These are phyloP conservation scores for Coemansia sp. DNA, from an alignment of 192 early-diverging fungal genomes.

Conservation along the genomic window DNA sequence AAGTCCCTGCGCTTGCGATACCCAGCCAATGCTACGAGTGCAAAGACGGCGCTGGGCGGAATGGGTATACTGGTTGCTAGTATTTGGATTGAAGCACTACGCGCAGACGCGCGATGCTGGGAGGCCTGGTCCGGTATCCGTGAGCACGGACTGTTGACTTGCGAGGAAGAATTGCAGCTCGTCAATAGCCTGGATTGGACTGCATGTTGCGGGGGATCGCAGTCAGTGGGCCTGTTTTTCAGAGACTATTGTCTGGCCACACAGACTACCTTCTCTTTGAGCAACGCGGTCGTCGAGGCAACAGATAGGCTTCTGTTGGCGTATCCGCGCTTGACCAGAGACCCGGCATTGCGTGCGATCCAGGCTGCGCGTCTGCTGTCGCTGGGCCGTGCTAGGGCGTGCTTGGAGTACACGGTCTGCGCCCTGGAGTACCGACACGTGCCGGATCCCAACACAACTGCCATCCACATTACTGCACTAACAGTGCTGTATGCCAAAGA, in stretches of 20 bases:
- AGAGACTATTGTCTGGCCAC: slow-evolving; percentile 50
- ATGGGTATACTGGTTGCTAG: slow-evolving; percentile 39
- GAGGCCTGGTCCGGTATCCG: slow-evolving; percentile 56
- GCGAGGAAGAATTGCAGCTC: slow-evolving; percentile 32
- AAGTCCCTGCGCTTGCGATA: slow-evolving; percentile 26
- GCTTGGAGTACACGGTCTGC: slow-evolving; percentile 33
- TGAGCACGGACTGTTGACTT: slow-evolving; percentile 47
- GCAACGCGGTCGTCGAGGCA: slow-evolving; percentile 20
- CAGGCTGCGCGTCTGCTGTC: slow-evolving; percentile 49
- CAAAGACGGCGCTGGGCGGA: slow-evolving; percentile 15
- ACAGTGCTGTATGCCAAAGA: slow-evolving; percentile 38
- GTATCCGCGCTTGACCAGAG: slow-evolving; percentile 24
- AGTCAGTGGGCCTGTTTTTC: slow-evolving; percentile 33
- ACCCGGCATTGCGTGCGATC: slow-evolving; percentile 47
- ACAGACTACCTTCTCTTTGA: slow-evolving; percentile 28
- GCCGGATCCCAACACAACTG: slow-evolving; percentile 39
- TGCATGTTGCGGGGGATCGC: slow-evolving; percentile 27
- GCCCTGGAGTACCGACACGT: slow-evolving; percentile 43
- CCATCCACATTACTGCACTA: slow-evolving; percentile 49
- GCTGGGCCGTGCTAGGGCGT: slow-evolving; percentile 29
- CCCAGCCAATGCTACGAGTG: slow-evolving; percentile 6
- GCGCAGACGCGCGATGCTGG: slow-evolving; percentile 52
- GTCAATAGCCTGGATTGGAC: slow-evolving; percentile 40
- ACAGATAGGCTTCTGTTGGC: slow-evolving; percentile 21
- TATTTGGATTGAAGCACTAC: slow-evolving; percentile 35